Base-by-base conservation (phyloP, 352 stramenopile genomes). In the Phytophthora multivora region DNA sequence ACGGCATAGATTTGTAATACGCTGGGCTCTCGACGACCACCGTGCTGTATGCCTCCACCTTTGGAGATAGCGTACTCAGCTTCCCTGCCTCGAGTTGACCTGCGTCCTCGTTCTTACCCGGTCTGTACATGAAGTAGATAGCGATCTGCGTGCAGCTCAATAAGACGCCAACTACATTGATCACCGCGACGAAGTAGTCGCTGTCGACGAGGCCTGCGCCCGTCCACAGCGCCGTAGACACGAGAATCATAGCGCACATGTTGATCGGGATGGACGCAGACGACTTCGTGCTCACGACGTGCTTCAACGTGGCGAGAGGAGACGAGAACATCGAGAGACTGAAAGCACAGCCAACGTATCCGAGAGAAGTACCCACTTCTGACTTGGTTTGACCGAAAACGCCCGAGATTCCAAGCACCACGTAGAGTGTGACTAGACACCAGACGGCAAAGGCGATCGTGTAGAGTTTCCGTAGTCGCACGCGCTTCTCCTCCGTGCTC, bases 81-180 rank as follows among this genome's bases (percentile, higher is more conserved):
- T 63, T 52, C 2, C 35, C 57, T 18, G 42, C 40, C 13, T 60
- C 42, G 5, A 48, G 42, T 15, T 51, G 23, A 11, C 42, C 18
- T 0, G 43, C 23, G 4, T 41, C 46, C 15, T 56, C 45, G 18
- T 42, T 50, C 48, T 54, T 47, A 13, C 26, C 38, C 1, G 18
- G 47, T 46, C 39, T 36, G 51, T 80, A 90, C 9, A 84, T 45
- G 19, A 71, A 70, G 56, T 83, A 88, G 33, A 90, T 64, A 5
- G 70, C 40, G 42, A 86, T 66, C 45, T 90, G 79, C 8, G 75
- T 39, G 43, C 39, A 35, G 5, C 74, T 73, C 18, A 88, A 65
- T 11, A 68, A 12, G 25, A 81, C 51, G 36, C 70, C 75, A 18
- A 87, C 53, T 10, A 53, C 13, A 12, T 75, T 83, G 12, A 69